These are phyloP conservation scores for Oemleria cerasiformis DNA, from an alignment of 306 rosid species.

Conservation along the genomic window DNA sequence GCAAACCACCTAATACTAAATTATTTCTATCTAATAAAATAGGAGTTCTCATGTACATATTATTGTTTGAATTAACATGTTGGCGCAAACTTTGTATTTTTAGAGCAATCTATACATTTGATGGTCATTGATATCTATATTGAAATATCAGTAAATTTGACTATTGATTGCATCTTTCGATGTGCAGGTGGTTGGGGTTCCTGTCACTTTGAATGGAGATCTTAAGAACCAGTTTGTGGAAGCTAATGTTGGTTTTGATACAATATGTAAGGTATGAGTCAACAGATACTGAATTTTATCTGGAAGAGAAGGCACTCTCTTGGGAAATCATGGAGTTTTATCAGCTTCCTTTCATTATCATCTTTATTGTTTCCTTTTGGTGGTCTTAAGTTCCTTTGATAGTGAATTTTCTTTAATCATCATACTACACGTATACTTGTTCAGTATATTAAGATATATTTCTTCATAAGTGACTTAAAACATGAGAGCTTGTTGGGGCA, in stretches of 20 bases:
- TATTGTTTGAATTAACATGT: no score
- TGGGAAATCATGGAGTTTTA: not conserved
- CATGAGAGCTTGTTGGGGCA: not conserved
- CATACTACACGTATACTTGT: not conserved
- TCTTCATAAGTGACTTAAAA: not conserved
- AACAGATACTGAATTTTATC: slow-evolving; percentile 2
- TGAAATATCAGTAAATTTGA: no score
- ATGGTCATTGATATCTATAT: no score
- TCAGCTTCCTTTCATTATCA: not conserved
- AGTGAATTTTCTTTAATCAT: not conserved
- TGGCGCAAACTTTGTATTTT: no score
- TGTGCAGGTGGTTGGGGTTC: slow-evolving; percentile 93
- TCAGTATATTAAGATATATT: not conserved
- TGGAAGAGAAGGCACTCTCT: not conserved
- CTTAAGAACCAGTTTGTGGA: slow-evolving; percentile 97
- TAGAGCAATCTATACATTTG: no score
- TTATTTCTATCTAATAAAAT: no score
- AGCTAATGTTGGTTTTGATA: slow-evolving; percentile 93
- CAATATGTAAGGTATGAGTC: slow-evolving; percentile 83
- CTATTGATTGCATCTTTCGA: slow-evolving; percentile 20
- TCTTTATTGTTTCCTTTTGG: not conserved
- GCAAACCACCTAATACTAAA: no score
- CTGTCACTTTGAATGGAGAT: slow-evolving; percentile 96
- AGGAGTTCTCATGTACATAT: no score
- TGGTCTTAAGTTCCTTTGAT: not conserved